Base-by-base conservation (phyloP, 768 basidiomycete genomes). In the Mycena pura region DNA sequence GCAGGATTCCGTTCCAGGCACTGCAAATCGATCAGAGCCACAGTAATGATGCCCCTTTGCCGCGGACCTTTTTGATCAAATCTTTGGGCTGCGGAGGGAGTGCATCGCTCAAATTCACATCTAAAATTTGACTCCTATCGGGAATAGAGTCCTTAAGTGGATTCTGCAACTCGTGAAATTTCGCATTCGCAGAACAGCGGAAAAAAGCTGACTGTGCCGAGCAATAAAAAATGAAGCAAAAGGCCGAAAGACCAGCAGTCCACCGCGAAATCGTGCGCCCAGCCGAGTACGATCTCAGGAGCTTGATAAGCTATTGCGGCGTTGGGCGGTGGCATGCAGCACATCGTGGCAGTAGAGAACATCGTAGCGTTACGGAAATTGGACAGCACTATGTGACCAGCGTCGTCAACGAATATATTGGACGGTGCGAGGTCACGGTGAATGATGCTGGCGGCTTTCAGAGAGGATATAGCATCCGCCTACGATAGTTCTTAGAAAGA, bases 211-310 rank as follows among this genome's bases (percentile, higher is more conserved):
- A 67, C 76, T 68, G 25, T 44, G 51, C 82, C 82, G 27, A 78
- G 77, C 40, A 81, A 69, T 78, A 87, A 79, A 62, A 79, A 84
- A 60, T 79, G 81, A 36, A 87, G 54, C 34, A 84, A 56, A 66
- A 83, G 68, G 3, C 86, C 87, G 60, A 87, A 85, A 0, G 81
- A 80, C 86, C 87, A 89, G 63, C 79, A 82, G 69, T 89, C 87
- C 19, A 84, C 84, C 14, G 78, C 73, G 22, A 68, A 73, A 62
- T 84, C 82, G 51, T 84, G 80, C 15, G 74, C 67, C 87, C 87
- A 89, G 0, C 82, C 82, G 9, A 87, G 72, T 13, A 86, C 59
- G 0, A 84, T 60, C 62, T 88, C 86, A 1, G 87, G 86, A 5
- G 86, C 84, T 21, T 73, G 76, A 64, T 81, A 84, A 39, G 66